These are phyloP conservation scores for Eucalyptus sideroxylon DNA, from an alignment of 345 rosid genomes.

Conservation along the genomic window DNA sequence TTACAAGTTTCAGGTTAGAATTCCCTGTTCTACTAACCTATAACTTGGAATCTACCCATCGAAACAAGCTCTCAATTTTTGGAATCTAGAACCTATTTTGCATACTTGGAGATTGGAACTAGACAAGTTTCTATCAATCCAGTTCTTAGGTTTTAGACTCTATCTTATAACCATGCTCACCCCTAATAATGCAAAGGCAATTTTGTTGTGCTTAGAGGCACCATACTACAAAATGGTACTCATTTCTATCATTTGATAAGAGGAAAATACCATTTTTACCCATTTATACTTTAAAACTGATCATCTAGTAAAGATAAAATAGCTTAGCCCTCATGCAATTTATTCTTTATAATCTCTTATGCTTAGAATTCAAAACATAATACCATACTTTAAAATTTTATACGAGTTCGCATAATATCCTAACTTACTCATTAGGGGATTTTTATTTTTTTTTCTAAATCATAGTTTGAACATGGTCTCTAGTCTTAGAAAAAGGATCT, in stretches of 20 bases:
- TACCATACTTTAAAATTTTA: not conserved
- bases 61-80: too few species aligned
- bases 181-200: not conserved
- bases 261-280: not conserved
- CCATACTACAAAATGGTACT: not conserved
- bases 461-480: not conserved
- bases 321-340: not conserved
- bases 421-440: not conserved
- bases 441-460: not conserved
- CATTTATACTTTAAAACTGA: not conserved
- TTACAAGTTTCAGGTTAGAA: too few species aligned
- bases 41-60: too few species aligned
- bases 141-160: too few species aligned
- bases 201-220: not conserved
- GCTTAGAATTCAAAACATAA: not conserved
- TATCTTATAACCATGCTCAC: too few species aligned
- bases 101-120: too few species aligned
- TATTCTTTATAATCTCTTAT: not conserved
- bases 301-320: not conserved
- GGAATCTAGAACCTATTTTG: too few species aligned
- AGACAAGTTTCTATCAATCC: too few species aligned
- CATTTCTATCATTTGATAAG: not conserved
- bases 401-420: not conserved
- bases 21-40: rapidly evolving
- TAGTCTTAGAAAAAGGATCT: not conserved